These are phyloP conservation scores for Closterium sp. DNA, from an alignment of 139 green algal species.

Conservation along the genomic window DNA sequence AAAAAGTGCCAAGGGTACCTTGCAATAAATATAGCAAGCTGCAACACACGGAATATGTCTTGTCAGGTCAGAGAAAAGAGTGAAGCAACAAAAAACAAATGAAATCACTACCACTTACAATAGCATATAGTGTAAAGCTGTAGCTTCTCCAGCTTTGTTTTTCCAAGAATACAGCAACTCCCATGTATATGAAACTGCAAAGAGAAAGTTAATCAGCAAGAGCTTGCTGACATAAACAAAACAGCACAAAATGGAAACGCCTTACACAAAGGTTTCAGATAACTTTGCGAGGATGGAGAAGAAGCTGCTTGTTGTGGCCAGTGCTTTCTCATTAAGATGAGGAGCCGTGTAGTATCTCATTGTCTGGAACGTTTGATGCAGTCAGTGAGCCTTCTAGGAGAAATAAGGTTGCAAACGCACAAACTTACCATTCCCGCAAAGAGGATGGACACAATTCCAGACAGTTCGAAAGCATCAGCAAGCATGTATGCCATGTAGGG, in stretches of 20 bases:
- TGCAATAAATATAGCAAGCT: not conserved
- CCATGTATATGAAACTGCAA: slow-evolving; percentile 52
- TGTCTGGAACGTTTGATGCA: not conserved
- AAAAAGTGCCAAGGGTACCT: not conserved
- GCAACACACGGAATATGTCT: not conserved
- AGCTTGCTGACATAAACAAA: not conserved
- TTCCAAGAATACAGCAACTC: slow-evolving; percentile 44
- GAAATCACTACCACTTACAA: not conserved
- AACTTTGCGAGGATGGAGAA: slow-evolving; percentile 64
- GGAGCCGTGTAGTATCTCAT: slow-evolving; percentile 77
- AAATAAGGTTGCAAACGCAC: not conserved
- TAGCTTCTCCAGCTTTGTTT: slow-evolving; percentile 41
- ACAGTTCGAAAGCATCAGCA: slow-evolving; percentile 66
- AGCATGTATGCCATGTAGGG: slow-evolving; percentile 65
- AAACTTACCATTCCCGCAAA: slow-evolving; percentile 68
- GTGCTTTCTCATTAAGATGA: slow-evolving; percentile 61
- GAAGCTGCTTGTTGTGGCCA: slow-evolving; percentile 53
- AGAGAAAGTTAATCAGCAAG: not conserved
- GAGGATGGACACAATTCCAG: slow-evolving; percentile 77
- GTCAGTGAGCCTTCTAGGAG: not conserved
- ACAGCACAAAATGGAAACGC: not conserved
- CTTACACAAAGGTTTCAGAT: slow-evolving; percentile 73
- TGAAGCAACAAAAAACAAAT: not conserved
- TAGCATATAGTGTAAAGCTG: slow-evolving; percentile 32
- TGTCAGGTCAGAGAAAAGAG: not conserved